phyloP scores from a whole-genome alignment of 83 land plant species.

The Thuja plicata region DNA sequence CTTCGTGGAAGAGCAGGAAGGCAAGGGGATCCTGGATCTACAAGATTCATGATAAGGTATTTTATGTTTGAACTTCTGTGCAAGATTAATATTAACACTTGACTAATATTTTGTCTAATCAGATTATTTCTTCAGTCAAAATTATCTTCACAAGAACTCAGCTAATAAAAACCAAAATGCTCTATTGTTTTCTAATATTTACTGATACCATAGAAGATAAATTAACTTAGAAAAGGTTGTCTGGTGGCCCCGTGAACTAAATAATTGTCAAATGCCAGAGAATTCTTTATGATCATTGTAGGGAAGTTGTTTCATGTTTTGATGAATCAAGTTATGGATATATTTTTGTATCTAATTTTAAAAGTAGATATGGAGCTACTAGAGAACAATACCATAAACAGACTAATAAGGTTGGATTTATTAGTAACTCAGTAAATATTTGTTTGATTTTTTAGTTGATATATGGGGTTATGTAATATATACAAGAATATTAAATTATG shows the following conservation, averaged over 20 bases:
- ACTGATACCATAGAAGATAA: neutral
- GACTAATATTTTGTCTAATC: neutral
- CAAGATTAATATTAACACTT: neutral
- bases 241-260: neutral
- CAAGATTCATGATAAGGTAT: slow-evolving; percentile 98
- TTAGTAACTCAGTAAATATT: no score
- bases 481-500: no score
- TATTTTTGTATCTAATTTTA: no score
- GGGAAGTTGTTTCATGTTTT: neutral
- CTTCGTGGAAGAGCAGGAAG: slow-evolving; percentile 99
- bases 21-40: slow-evolving; percentile 99
- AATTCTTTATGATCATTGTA: neutral
- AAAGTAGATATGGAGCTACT: no score
- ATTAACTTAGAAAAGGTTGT: no score
- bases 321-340: no score
- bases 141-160: neutral
- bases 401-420: no score
- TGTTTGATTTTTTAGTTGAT: no score
- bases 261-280: neutral
- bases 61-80: neutral
- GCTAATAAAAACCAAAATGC: neutral
- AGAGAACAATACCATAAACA: no score
- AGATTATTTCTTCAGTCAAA: neutral
- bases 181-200: neutral
- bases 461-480: no score